phyloP scores from a whole-genome alignment of 2,329 filamentous ascomycete genomes.

The Pleoardoris graminearum region DNA sequence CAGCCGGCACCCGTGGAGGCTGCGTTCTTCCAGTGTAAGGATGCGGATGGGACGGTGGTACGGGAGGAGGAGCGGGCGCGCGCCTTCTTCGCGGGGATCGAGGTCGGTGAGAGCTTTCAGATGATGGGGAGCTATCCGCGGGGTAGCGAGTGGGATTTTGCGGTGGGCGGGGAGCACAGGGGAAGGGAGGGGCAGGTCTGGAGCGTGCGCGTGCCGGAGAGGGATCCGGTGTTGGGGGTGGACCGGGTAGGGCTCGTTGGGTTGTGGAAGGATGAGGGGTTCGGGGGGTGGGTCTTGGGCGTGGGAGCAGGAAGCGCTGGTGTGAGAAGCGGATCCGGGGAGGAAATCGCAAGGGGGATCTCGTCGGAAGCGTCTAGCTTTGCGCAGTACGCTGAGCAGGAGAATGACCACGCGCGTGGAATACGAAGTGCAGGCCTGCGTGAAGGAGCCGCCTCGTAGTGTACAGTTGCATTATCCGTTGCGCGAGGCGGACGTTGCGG shows the following conservation, averaged over 20 bases:
- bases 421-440: conserved; percentile 31
- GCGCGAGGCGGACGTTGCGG: conserved; percentile 25
- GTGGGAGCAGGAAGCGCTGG: neutral
- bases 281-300: neutral
- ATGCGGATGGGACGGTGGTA: conserved; percentile 19
- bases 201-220: conserved; percentile 50
- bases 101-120: conserved; percentile 51
- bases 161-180: conserved; percentile 50
- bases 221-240: conserved; percentile 55
- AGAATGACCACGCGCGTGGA: conserved; percentile 33
- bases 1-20: conserved; percentile 43
- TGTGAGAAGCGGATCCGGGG: too few species aligned
- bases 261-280: conserved; percentile 33
- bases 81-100: conserved; percentile 42
- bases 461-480: conserved; percentile 11
- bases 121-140: conserved; percentile 63
- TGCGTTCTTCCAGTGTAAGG: conserved; percentile 51
- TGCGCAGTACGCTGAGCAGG: conserved; percentile 23
- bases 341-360: conserved; percentile 28
- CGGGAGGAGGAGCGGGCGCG: conserved; percentile 38
- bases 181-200: conserved; percentile 51
- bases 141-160: conserved; percentile 57
- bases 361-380: conserved; percentile 8
- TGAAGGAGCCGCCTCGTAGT: conserved; percentile 23
- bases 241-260: conserved; percentile 44